A percentile compares a stretch with the other conserved stretches of the same genome.
Conservation (phyloP, 192 early-diverging fungal genomes). For the Allomyces macrogynus region DNA sequence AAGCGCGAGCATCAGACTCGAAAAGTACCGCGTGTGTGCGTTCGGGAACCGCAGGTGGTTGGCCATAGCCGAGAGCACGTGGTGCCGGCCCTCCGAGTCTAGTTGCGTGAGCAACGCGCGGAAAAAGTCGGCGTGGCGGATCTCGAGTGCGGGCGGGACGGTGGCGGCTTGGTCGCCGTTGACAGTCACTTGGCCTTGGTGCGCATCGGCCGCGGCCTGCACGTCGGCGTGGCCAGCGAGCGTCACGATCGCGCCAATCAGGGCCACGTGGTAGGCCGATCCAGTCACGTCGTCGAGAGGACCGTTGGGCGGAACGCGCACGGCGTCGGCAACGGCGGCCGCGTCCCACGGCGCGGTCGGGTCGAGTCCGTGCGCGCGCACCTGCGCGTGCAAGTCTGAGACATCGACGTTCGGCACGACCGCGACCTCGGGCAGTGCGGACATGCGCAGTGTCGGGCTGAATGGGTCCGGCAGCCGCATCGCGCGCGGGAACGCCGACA, state of each 20-base stretch:
- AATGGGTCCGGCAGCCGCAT: conserved; percentile 96
- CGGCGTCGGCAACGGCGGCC: not conserved
- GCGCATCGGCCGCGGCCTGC: conserved; percentile 1
- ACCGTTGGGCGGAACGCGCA: not conserved
- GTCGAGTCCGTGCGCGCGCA: not conserved
- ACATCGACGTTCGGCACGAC: not conserved
- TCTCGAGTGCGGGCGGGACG: conserved; percentile 26
- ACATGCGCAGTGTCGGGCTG: conserved; percentile 83
- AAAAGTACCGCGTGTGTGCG: conserved; percentile 88
- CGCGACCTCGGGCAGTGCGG: conserved; percentile 69
- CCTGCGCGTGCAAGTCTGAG: not conserved
- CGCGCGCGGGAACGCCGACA: conserved; percentile 86
- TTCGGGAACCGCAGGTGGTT: conserved; percentile 97
- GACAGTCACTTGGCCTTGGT: too few relatives aligned
- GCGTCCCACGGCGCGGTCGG: not conserved
- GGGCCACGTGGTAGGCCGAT: conserved; percentile 50
- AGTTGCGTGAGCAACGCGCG: conserved; percentile 51
- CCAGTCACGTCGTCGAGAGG: conserved; percentile 10
- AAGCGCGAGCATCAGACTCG: conserved; percentile 63
- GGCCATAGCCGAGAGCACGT: conserved; percentile 74
- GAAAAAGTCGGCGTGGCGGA: conserved; percentile 64
- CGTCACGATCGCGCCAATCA: conserved; percentile 73
- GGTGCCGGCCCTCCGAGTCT: conserved; percentile 67
- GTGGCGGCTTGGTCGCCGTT: conserved; percentile 4
- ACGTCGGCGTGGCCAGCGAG: conserved; percentile 58